Percentiles rank a stretch among this genome's conserved stretches.
phyloP scores from a whole-genome alignment of 2,329 filamentous ascomycete genomes.

The Pseudopithomyces maydicus region DNA sequence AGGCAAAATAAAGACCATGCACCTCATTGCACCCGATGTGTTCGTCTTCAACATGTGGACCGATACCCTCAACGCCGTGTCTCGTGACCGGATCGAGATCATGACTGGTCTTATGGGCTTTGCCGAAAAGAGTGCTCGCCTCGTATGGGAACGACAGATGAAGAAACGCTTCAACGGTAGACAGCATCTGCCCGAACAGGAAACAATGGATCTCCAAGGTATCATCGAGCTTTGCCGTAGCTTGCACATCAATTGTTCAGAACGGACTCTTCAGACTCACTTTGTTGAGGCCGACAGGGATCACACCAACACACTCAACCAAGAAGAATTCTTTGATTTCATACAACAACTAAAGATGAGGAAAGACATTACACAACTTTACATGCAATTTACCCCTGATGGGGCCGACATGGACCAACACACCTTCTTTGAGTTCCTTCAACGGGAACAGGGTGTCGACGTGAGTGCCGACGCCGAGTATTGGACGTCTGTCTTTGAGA shows the following conservation, averaged over 20 bases:
- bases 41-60: conserved; percentile 80
- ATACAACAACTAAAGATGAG: conserved; percentile 82
- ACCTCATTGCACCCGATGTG: conserved; percentile 79
- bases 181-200: conserved; percentile 60
- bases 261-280: conserved; percentile 71
- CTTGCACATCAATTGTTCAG: conserved; percentile 88
- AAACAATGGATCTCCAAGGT: conserved; percentile 76
- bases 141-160: conserved; percentile 89
- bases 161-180: conserved; percentile 65
- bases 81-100: conserved; percentile 83
- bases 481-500: conserved; percentile 76
- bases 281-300: conserved; percentile 76
- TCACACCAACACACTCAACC: conserved; percentile 71
- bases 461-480: conserved; percentile 66
- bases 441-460: conserved; percentile 75
- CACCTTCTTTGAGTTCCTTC: conserved; percentile 79
- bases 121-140: conserved; percentile 75
- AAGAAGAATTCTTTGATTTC: conserved; percentile 81
- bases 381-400: conserved; percentile 60
- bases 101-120: conserved; percentile 85
- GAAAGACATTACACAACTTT: conserved; percentile 78
- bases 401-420: conserved; percentile 65
- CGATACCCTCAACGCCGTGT: conserved; percentile 79
- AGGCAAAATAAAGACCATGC: conserved; percentile 77
- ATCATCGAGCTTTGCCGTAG: conserved; percentile 85